phyloP scores from a whole-genome alignment of 441 rosid species.

The Geranium incanum region DNA sequence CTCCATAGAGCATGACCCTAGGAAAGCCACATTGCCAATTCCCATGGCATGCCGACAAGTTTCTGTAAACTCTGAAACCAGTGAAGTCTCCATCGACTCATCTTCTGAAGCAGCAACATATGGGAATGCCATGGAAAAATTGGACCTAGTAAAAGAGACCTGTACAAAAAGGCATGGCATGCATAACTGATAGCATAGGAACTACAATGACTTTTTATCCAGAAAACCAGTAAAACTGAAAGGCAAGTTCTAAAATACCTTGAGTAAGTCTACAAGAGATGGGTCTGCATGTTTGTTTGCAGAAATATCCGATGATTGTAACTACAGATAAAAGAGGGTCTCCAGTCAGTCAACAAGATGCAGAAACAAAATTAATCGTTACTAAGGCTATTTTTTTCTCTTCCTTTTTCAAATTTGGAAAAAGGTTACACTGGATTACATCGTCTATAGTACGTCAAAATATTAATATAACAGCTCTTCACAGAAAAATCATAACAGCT shows the following conservation, averaged over 20 bases:
- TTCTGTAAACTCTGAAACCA: slow-evolving; percentile 60
- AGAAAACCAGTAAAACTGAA: neutral
- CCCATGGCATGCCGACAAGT: slow-evolving; percentile 49
- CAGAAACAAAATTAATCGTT: neutral
- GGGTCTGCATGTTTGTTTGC: slow-evolving; percentile 42
- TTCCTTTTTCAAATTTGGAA: neutral
- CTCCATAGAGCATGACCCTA: slow-evolving; percentile 62
- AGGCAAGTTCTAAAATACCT: slow-evolving; percentile 34
- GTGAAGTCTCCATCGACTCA: slow-evolving; percentile 57
- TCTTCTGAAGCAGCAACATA: slow-evolving; percentile 58
- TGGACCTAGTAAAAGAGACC: slow-evolving; percentile 56
- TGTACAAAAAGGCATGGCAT: slow-evolving; percentile 21
- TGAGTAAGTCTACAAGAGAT: slow-evolving; percentile 55
- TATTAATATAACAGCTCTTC: neutral
- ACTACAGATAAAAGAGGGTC: slow-evolving; percentile 34
- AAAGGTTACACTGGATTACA: neutral
- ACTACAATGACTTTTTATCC: neutral
- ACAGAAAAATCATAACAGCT: neutral
- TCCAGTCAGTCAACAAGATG: slow-evolving; percentile 14
- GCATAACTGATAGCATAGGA: neutral
- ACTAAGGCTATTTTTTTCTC: neutral
- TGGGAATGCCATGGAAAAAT: slow-evolving; percentile 88
- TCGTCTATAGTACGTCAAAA: neutral
- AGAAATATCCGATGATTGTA: slow-evolving; percentile 64
- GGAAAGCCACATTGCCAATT: slow-evolving; percentile 44